Conservation (phyloP, 441 rosid species). For the Raphanus hybrid region DNA sequence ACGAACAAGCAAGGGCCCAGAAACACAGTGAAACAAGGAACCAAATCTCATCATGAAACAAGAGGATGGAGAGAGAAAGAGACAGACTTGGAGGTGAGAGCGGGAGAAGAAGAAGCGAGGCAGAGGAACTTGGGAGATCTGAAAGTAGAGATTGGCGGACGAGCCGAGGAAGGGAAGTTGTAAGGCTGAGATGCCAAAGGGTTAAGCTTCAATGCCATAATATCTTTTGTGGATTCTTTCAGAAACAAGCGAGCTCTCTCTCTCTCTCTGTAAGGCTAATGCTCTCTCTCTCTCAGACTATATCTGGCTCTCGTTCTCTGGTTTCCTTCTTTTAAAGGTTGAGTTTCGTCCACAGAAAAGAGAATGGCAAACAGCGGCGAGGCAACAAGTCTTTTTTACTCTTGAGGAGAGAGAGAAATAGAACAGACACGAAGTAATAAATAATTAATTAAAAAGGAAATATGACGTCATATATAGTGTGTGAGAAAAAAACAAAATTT, state of each 20-base stretch:
- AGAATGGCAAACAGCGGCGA: slow-evolving; percentile 6
- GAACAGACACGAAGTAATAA: background rate
- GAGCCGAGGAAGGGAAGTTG: slow-evolving; percentile 56
- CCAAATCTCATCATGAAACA: background rate
- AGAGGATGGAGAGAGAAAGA: slow-evolving; percentile 6
- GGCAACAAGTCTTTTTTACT: background rate
- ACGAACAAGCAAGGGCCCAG: slow-evolving; percentile 32
- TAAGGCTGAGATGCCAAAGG: slow-evolving; percentile 55
- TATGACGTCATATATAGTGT: no score
- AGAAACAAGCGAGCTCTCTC: no score
- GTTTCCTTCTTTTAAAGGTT: background rate
- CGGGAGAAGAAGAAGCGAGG: slow-evolving; percentile 68
- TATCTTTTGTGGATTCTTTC: slow-evolving; percentile 23
- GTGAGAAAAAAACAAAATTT: no score
- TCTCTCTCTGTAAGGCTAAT: background rate
- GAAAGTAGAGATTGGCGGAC: slow-evolving; percentile 56
- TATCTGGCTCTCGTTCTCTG: slow-evolving; percentile 3
- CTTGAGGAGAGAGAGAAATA: background rate
- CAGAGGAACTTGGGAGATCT: slow-evolving; percentile 80
- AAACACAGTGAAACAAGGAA: background rate
- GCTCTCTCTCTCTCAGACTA: background rate
- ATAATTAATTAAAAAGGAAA: background rate
- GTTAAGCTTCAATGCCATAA: slow-evolving; percentile 84
- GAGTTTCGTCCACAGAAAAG: slow-evolving; percentile 2
- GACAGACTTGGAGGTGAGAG: slow-evolving; percentile 66